A percentile compares a stretch with the other conserved stretches of the same genome.
Evolutionary conservation across 2,329 filamentous ascomycete species (phyloP).

Genomic region (Paracamarosporium sp.): DNA sequence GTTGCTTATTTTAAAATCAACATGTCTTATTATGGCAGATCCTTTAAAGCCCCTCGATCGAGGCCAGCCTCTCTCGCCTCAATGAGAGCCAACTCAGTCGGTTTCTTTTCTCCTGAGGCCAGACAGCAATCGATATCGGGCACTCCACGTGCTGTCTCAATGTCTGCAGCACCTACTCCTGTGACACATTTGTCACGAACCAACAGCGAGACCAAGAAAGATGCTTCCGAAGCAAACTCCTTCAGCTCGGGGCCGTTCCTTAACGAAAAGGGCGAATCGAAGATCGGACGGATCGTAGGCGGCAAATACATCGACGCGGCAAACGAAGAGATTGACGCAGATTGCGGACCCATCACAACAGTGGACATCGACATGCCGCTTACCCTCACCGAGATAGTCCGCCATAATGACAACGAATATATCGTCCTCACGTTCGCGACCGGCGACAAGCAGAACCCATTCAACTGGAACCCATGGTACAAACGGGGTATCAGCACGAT

Average conservation of each 20-base stretch:
- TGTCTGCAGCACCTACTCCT: conserved; percentile 15
- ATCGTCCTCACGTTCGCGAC: conserved; percentile 33
- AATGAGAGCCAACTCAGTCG: conserved; percentile 14
- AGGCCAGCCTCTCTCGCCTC: conserved; percentile 17
- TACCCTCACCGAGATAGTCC: conserved; percentile 33
- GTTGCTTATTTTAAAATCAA: neutral
- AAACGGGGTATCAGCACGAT: conserved; percentile 36
- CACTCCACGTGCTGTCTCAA: conserved; percentile 15
- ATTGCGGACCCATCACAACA: conserved; percentile 30
- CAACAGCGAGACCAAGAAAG: conserved; percentile 11
- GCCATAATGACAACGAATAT: conserved; percentile 32
- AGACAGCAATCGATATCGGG: conserved; percentile 13
- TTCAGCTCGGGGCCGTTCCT: conserved; percentile 21
- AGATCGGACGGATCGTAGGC: conserved; percentile 30
- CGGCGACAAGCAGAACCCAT: conserved; percentile 32
- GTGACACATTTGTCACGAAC: conserved; percentile 15
- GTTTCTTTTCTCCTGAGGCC: conserved; percentile 9
- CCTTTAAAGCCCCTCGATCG: conserved; percentile 16
- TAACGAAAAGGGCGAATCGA: conserved; percentile 32
- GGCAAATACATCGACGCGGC: conserved; percentile 28
- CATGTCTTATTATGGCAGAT: conserved; percentile 20
- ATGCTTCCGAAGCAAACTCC: neutral
- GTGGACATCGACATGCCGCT: conserved; percentile 37
- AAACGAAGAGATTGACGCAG: conserved; percentile 29
- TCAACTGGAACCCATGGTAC: conserved; percentile 38